These are phyloP conservation scores for Clitocybe nebularis DNA, from an alignment of 1,284 basidiomycete genomes.

Conservation along the genomic window DNA sequence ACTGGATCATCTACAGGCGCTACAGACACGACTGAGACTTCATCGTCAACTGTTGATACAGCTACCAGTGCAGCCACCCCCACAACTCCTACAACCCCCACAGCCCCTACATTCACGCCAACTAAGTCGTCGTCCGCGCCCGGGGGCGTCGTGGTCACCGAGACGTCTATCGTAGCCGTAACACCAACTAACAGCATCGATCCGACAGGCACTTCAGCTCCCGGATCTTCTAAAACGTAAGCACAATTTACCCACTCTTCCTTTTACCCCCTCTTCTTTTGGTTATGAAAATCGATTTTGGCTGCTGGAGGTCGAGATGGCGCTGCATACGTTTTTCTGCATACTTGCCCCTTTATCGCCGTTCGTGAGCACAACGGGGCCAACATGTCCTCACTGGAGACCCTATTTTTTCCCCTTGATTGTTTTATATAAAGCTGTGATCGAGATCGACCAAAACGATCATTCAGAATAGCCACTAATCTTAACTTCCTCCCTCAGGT, in stretches of 20 bases:
- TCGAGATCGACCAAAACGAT: too few species aligned
- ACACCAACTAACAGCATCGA: not conserved
- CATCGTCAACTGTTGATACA: not conserved
- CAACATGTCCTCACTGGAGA: too few species aligned
- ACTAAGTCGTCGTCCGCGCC: not conserved
- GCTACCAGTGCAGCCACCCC: not conserved
- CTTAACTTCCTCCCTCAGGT: conserved; percentile 34
- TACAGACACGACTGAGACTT: not conserved
- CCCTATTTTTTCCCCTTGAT: too few species aligned
- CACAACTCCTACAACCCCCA: not conserved
- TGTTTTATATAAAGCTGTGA: too few species aligned
- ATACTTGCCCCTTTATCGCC: not conserved
- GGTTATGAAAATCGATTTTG: not conserved
- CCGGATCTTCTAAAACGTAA: conserved; percentile 1
- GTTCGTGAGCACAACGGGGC: not conserved
- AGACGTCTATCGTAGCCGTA: not conserved
- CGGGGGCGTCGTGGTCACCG: not conserved
- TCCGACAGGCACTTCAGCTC: not conserved
- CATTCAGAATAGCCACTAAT: too few species aligned
- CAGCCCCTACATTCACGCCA: too few species aligned
- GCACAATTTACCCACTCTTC: not conserved
- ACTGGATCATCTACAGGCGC: not conserved
- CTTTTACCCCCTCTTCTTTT: too few species aligned
- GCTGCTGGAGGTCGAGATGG: not conserved
- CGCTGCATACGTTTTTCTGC: not conserved